Evolutionary conservation across 1,284 basidiomycete genomes (phyloP), one percentile per base, ranked within the genome.

Genomic region (Anthracocystis setariae): DNA sequence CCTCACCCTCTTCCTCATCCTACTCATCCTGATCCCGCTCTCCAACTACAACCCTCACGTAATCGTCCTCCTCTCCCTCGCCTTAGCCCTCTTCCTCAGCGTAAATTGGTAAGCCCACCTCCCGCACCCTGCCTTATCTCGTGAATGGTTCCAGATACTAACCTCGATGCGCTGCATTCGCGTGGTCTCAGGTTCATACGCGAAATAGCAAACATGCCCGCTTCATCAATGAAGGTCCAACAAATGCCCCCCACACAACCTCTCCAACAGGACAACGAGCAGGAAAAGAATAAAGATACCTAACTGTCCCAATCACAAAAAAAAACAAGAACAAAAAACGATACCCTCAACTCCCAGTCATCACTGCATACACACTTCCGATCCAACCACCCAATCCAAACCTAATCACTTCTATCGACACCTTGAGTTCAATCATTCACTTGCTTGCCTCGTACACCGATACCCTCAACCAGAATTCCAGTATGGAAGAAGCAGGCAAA

Each of bases 41-140:
- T 82, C 84, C 0, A 55, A 74, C 2, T 80, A 77, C 24, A 84
- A 83, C 49, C 38, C 72, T 10, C 84, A 85, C 50, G 83, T 85
- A 15, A 47, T 83, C 17, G 79, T 78, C 1, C 66, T 85, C 0
- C 58, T 84, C 8, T 53, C 63, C 2, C 56, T 84, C 17, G 74
- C 79, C 13, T 17, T 84, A 0, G 83, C 74, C 1, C 57, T 85
- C 8, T 85, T 76, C 51, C 57, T 71, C 24, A 80, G 81, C 45
- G 77, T 84, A 33, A 81, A 82, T 42, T 85, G 83, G 84, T 84
- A 47, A 42, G 82, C 62, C 18, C 32, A 2, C 25, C 17, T 29
- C 3, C 49, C 29, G 8, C 1, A 20, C 43, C 13, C 29, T 21
- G 9, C 25, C 13, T n/a, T n/a, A n/a, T n/a, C 17, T 8, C 5